Percentiles rank a stretch among this genome's conserved stretches.
Conservation (phyloP, 2,329 filamentous ascomycete species). For the Simplicillium sp. region DNA sequence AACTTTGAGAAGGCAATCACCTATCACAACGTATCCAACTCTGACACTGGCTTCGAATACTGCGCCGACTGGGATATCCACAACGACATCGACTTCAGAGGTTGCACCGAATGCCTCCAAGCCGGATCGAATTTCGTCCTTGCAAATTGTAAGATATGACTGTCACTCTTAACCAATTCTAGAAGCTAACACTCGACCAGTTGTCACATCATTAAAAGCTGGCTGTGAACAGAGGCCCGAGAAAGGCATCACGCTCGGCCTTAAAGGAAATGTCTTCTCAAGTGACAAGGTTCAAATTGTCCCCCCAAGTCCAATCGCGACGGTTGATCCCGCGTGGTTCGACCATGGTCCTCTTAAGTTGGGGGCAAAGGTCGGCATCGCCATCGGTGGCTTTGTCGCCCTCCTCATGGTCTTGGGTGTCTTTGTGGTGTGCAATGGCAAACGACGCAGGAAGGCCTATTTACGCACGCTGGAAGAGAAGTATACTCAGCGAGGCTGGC, state of each 20-base stretch:
- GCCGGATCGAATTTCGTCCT: constrained; percentile 28
- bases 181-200: constrained; percentile 20
- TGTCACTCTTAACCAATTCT: background rate
- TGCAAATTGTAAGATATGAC: constrained; percentile 39
- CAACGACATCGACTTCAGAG: constrained; percentile 23
- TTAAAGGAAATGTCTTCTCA: constrained; percentile 45
- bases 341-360: constrained; percentile 37
- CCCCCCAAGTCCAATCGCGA: constrained; percentile 30
- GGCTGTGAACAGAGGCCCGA: constrained; percentile 44
- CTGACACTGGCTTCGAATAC: constrained; percentile 39
- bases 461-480: constrained; percentile 37
- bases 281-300: constrained; percentile 37
- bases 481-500: constrained; percentile 29
- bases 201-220: constrained; percentile 41
- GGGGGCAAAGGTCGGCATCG: constrained; percentile 49
- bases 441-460: constrained; percentile 41
- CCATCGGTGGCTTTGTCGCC: constrained; percentile 37
- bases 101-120: constrained; percentile 38
- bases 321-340: constrained; percentile 28
- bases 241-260: constrained; percentile 34
- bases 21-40: constrained; percentile 38
- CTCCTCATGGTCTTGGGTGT: constrained; percentile 39
- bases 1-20: constrained; percentile 35
- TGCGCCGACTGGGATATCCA: constrained; percentile 37
- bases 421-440: constrained; percentile 46